Conservation (phyloP, 331 rosid genomes). For the Erythrophleum ivorense region DNA sequence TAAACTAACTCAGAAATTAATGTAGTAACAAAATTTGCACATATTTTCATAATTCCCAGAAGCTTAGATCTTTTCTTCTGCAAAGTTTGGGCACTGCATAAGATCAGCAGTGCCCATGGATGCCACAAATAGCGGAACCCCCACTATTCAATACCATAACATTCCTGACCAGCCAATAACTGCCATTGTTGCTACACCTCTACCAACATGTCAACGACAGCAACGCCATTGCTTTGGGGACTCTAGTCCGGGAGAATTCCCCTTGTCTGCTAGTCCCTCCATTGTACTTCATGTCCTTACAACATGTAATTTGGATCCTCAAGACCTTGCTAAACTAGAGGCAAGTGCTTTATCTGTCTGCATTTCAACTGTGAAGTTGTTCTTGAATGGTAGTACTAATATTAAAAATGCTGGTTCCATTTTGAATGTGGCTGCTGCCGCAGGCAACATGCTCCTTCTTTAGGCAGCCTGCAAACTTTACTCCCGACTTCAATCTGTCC, state of each 20-base stretch:
- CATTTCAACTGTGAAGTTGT: constrained; percentile 23
- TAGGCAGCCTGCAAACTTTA: constrained; percentile 83
- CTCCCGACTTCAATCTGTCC: constrained; percentile 79
- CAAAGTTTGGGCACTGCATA: constrained; percentile 85
- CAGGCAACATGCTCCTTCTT: constrained; percentile 98
- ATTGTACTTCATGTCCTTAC: constrained; percentile 96
- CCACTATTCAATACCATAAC: constrained; percentile 84
- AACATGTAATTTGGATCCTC: constrained; percentile 84
- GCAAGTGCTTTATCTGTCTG: constrained; percentile 62
- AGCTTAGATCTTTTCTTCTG: constrained; percentile 61
- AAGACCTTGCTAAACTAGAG: constrained; percentile 96
- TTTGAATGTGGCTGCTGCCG: constrained; percentile 51
- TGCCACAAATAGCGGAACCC: constrained; percentile 93
- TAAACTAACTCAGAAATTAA: constrained; percentile 47
- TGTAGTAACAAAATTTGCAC: constrained; percentile 57
- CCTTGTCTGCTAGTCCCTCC: constrained; percentile 91
- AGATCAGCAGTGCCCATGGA: constrained; percentile 96
- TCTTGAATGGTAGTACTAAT: constrained; percentile 37
- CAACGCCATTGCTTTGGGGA: constrained; percentile 91
- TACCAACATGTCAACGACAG: constrained; percentile 71
- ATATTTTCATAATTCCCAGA: constrained; percentile 67
- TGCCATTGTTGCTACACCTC: constrained; percentile 66
- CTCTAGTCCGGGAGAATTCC: constrained; percentile 92
- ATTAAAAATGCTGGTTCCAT: constrained; percentile 52
- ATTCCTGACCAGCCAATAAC: constrained; percentile 87